Evolutionary conservation across 2,329 filamentous ascomycete species (phyloP), one percentile per base, ranked within the genome.

Genomic region (Aspergillus novofumigatus): DNA sequence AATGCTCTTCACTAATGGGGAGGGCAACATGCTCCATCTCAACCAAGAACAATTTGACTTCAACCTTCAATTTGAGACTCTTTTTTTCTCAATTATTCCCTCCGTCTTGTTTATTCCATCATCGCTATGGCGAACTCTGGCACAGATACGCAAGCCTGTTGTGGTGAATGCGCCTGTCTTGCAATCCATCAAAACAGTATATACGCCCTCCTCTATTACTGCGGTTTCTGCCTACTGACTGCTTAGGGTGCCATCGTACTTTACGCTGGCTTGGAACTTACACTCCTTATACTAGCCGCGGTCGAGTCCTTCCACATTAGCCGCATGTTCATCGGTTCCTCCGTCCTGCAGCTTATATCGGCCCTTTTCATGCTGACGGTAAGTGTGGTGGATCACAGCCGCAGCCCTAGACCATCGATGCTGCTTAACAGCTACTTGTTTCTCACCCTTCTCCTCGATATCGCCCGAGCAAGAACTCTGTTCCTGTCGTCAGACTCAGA

Each of bases 351-450:
- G 28, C 28, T 29, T 29, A 29, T 29, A 29, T 29, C 9, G 9
- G 28, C 28, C 28, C 9, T 29, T 29, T 10, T 29, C 28, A 11
- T 29, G 9, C 28, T 29, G 28, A 29, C 9, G 28, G 28, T 11
- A 29, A 29, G 28, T 29, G 28, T 29, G 9, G 28, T 59, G n/a
- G 76, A 80, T 57, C 77, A 80, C 56, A 57, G 64, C 26, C 69
- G 71, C 26, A 71, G 69, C 3, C 61, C 72, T 26, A 67, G 72
- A 26, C 76, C 78, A 3, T 79, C 77, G 1, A 68, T 72, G 32
- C 57, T 78, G n/a, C 62, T 80, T 20, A 73, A 70, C 42, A 48
- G 70, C 21, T 80, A 77, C 57, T 70, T 80, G 5, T 62, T 74
- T 10, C 52, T 77, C 38, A 73, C 76, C 1, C 58, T 72, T n/a